These are phyloP conservation scores for Cokeromyces recurvatus DNA, from an alignment of 371 early-diverging fungal species.

Conservation along the genomic window DNA sequence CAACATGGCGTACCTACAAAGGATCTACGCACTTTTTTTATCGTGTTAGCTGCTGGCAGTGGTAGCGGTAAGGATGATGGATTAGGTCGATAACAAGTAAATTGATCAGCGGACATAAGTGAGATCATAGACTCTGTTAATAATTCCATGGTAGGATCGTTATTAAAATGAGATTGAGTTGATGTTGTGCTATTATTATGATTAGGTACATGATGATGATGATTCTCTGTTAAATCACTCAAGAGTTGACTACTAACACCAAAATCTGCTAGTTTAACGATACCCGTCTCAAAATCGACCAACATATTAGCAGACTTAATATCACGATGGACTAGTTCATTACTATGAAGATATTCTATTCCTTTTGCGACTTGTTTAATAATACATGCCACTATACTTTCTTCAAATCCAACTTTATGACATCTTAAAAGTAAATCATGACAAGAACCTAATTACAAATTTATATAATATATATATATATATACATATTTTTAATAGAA, in stretches of 20 bases:
- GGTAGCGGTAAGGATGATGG: not conserved
- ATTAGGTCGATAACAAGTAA: not conserved
- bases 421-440: conserved; percentile 27
- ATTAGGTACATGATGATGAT: not conserved
- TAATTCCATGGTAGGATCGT: not conserved
- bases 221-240: conserved; percentile 1
- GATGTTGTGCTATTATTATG: too few species aligned
- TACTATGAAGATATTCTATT: conserved; percentile 87
- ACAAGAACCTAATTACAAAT: conserved; percentile 47
- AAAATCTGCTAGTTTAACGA: conserved; percentile 44
- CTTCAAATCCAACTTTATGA: conserved; percentile 28
- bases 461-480: too few species aligned
- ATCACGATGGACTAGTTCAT: conserved; percentile 93
- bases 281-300: conserved; percentile 64
- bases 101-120: not conserved
- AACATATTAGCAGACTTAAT: conserved; percentile 93
- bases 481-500: too few species aligned
- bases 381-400: conserved; percentile 51
- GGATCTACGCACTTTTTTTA: conserved; percentile 31
- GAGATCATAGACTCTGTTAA: not conserved
- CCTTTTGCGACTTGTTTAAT: conserved; percentile 83
- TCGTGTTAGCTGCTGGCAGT: not conserved
- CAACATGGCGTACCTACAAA: conserved; percentile 87
- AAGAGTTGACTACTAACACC: conserved; percentile 37
- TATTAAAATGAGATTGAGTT: not conserved